Evolutionary conservation across 2,329 filamentous ascomycete genomes (phyloP), one percentile per base, ranked within the genome.

Genomic region (Fusarium metavorans): DNA sequence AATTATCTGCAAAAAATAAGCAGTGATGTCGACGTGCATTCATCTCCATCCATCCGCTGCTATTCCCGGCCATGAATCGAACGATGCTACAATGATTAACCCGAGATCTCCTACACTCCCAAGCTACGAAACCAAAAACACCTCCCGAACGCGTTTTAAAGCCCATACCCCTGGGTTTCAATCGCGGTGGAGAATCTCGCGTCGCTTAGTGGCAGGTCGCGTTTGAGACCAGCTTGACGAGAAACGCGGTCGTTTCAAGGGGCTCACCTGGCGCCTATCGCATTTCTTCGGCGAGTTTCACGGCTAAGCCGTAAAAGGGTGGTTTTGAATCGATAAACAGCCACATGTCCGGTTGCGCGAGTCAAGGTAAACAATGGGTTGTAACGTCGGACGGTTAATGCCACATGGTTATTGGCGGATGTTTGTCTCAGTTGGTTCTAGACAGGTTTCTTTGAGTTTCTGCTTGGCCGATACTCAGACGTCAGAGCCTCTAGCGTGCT

Each of bases 61-160:
- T 66, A 66, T 61, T 66, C 64, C 64, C 56, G 56, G 16, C 25
- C 16, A 34, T n/a, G 20, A 45, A 61, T 61, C 56, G 56, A 66
- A 66, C 27, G 41, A 52, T 41, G 18, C 34, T 27, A 41, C 64
- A 20, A 41, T 39, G 35, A 66, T 37, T 45, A 32, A 66, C 27
- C 56, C 13, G 14, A 60, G n/a, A 20, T 39, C 60, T 61, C n/a
- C 50, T 23, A 18, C 45, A 16, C 56, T 10, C 18, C 48, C 18
- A 30, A 30, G 32, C 48, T 20, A 13, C 48, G 48, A 54, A 54
- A 54, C 48, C 48, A 54, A 32, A 54, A 54, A 54, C 48, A 32
- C 25, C 25, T 30, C 48, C 27, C 18, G 18, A 54, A 54, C 27
- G 27, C 48, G 48, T 54, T 54, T 54, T 54, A 32, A 25, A 20